Evolutionary conservation across 1,139 yeast species (phyloP), one percentile per base, ranked within the genome.

Genomic region (Hyphopichia pseudoburtonii): DNA sequence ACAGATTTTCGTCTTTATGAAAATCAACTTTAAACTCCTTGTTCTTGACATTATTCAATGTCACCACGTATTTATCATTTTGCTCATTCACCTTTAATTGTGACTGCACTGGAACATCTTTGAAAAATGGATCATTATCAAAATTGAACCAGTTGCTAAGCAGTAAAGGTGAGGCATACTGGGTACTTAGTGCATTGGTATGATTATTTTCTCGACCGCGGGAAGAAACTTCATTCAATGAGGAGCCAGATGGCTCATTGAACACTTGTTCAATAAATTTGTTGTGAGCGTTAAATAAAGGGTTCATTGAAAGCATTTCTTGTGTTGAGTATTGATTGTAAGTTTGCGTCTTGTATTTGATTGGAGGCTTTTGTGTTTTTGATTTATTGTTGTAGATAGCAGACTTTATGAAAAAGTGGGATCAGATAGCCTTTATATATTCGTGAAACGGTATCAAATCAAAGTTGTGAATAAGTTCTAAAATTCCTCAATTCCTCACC

Each of bases 11-110:
- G 23, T 52, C 45, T 39, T 54, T 54, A 30, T 48, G 46, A 42
- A 47, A 56, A 34, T 59, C 60, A 35, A 60, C 46, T 30, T 51
- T 52, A 30, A 60, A 50, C 33, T 56, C 58, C 25, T 56, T 55
- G 34, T 55, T 54, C 23, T 46, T 49, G 38, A 50, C 50, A 22
- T 44, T 46, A 23, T 57, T 57, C 37, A 51, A 48, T 21, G 45
- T 46, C 21, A 60, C 57, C 18, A 55, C 44, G 27, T 55, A 54
- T 30, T 53, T 50, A 25, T 55, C 58, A 30, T 54, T 39, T 21
- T 55, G 54, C 36, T 59, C 64, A 3, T 49, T 52, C 19, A 56
- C 43, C 8, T 52, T 48, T 11, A 62, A 34, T 21, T 4, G 24
- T 7, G 32, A 18, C 15, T 29, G 24, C 3, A 14, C 15, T 5